Conservation (phyloP, 2,329 filamentous ascomycete genomes). For the Huntiella moniliformis region DNA sequence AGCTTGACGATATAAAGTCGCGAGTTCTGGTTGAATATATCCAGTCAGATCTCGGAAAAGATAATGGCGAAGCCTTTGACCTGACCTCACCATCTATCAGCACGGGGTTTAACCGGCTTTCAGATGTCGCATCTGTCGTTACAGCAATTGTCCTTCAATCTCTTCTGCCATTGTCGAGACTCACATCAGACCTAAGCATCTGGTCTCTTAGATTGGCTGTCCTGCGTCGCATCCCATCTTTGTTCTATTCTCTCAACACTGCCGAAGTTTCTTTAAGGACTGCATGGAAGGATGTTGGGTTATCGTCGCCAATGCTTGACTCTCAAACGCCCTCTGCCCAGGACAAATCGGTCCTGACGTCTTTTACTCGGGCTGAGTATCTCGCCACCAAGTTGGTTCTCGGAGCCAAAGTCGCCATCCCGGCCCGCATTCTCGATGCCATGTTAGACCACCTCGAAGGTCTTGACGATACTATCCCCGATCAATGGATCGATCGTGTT, state of each 20-base stretch:
- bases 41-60: slow-evolving; percentile 27
- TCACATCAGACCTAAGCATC: slow-evolving; percentile 52
- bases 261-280: slow-evolving; percentile 45
- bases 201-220: slow-evolving; percentile 67
- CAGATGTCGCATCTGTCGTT: slow-evolving; percentile 48
- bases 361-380: slow-evolving; percentile 28
- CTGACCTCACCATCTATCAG: slow-evolving; percentile 22
- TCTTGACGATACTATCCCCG: slow-evolving; percentile 63
- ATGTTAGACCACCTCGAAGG: slow-evolving; percentile 82
- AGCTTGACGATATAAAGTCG: slow-evolving; percentile 74
- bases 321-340: background rate
- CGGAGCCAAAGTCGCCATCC: slow-evolving; percentile 46
- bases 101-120: background rate
- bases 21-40: slow-evolving; percentile 72
- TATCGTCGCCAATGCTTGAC: slow-evolving; percentile 10
- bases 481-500: slow-evolving; percentile 72
- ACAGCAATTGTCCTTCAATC: slow-evolving; percentile 84
- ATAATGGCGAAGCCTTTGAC: slow-evolving; percentile 19
- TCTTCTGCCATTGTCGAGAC: slow-evolving; percentile 57
- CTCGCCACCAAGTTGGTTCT: slow-evolving; percentile 44
- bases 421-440: slow-evolving; percentile 58
- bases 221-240: slow-evolving; percentile 50
- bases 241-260: slow-evolving; percentile 47
- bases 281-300: slow-evolving; percentile 44
- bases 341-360: background rate